Base-by-base conservation (phyloP, 345 rosid species). In the Dipteronia sinensis region DNA sequence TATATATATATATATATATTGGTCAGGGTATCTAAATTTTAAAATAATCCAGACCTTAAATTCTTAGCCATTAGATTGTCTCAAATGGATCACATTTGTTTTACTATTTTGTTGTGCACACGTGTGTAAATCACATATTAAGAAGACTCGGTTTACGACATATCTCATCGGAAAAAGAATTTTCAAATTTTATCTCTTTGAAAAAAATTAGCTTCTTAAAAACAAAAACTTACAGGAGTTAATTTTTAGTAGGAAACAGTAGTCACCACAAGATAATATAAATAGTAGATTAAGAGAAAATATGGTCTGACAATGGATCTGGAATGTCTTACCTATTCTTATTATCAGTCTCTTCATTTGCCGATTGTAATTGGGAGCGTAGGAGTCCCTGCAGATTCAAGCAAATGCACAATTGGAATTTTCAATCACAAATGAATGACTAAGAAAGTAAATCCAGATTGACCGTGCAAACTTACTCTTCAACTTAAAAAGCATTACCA, bases 361-460 rank as follows among this genome's bases (percentile, higher is more conserved):
- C 98, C 73, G 97, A 83, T 77, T 92, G 94, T 69, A 96, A 89
- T 79, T 90, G 98, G 68, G 97, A 88, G 34, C 98, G 91, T 70
- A 96, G 86, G 79, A 85, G 85, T 59, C 95, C 98, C 99, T 94
- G 87, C 79, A 78, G 61, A 78, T 71, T 85, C 40, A 56, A 71
- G 68, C 64, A 73, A 73, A 68, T 71, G 40, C 64, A 77, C 47
- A 76, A 58, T 65, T 22, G 47, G 23, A 66, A 38, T 27, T 42
- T 46, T 34, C 76, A 80, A 65, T 8, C 34, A 23, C 61, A 70
- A 65, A 29, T 34, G 20, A 40, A 20, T 42, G 56, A 15, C 34
- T 56, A 59, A 59, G 10, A 59, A 20, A 19, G 27, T 22, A 59
- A 19, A 22, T 62, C 19, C 16, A 67, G 17, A 46, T 23, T 16